Conservation (phyloP, 495 filamentous ascomycete genomes). For the Penicillium robsamsonii region DNA sequence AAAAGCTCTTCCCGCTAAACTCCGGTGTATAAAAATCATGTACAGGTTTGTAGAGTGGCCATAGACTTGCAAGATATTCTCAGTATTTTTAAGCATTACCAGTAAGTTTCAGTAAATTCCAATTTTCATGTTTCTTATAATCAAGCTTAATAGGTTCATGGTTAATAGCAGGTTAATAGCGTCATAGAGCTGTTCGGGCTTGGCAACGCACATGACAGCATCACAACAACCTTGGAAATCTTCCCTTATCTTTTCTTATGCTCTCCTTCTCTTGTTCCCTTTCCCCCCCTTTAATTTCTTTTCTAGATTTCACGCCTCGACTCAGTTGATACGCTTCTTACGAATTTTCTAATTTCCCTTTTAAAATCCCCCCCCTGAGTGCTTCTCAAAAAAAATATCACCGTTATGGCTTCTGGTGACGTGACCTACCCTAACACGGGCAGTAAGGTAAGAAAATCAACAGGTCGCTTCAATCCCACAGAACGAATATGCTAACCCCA, state of each 20-base stretch:
- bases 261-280: constrained; percentile 19
- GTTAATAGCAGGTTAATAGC: background rate
- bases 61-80: too few relatives aligned
- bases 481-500: constrained; percentile 17
- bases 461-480: constrained; percentile 12
- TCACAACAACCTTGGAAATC: constrained; percentile 27
- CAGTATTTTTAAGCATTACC: too few relatives aligned
- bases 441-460: constrained; percentile 42
- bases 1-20: too few relatives aligned
- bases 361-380: background rate
- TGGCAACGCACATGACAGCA: constrained; percentile 28
- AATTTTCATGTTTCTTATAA: too few relatives aligned
- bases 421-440: constrained; percentile 45
- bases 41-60: too few relatives aligned
- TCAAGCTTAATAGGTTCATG: background rate
- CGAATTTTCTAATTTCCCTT: background rate
- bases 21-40: too few relatives aligned
- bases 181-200: constrained; percentile 5
- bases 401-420: constrained; percentile 35
- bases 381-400: constrained; percentile 3
- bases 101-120: too few relatives aligned
- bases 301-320: background rate
- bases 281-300: background rate
- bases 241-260: constrained; percentile 23
- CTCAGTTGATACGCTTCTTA: background rate